phyloP scores from a whole-genome alignment of 2,329 filamentous ascomycete genomes.

The Blastomyces emzantsi region DNA sequence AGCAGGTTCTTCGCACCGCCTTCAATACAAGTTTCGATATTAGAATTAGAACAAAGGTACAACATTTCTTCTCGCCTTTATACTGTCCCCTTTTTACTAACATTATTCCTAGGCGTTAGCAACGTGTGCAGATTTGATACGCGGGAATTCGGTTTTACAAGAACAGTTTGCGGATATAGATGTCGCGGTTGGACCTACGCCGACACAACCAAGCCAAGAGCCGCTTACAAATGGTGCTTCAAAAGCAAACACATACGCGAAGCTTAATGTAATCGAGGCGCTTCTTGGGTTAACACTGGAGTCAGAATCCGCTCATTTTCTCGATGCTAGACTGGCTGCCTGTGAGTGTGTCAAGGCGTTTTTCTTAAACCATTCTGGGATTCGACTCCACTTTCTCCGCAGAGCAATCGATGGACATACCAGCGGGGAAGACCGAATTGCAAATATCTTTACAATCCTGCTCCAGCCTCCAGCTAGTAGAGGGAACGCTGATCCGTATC shows the following conservation, averaged over 20 bases:
- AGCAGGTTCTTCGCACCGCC: conserved; percentile 70
- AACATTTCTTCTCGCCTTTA: conserved; percentile 14
- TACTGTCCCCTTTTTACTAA: conserved; percentile 8
- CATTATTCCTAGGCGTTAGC: conserved; percentile 54
- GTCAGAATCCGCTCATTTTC: conserved; percentile 55
- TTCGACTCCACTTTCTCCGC: conserved; percentile 74
- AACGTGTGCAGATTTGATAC: conserved; percentile 81
- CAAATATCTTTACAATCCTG: conserved; percentile 80
- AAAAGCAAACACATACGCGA: conserved; percentile 43
- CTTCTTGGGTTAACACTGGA: conserved; percentile 74
- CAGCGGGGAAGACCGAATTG: conserved; percentile 67
- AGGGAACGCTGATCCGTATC: conserved; percentile 68
- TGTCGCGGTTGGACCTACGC: conserved; percentile 41
- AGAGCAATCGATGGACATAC: conserved; percentile 82
- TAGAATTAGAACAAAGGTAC: conserved; percentile 71
- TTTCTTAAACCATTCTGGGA: conserved; percentile 69
- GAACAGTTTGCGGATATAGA: conserved; percentile 83
- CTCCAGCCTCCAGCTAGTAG: conserved; percentile 56
- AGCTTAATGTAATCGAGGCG: conserved; percentile 87
- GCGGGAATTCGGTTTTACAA: conserved; percentile 68
- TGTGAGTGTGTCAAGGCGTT: conserved; percentile 92
- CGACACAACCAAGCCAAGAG: conserved; percentile 22
- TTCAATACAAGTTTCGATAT: conserved; percentile 65
- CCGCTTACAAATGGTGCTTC: conserved; percentile 28
- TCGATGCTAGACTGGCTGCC: conserved; percentile 74